These are phyloP conservation scores for Halenospora varia DNA, from an alignment of 495 filamentous ascomycete species.

Conservation along the genomic window DNA sequence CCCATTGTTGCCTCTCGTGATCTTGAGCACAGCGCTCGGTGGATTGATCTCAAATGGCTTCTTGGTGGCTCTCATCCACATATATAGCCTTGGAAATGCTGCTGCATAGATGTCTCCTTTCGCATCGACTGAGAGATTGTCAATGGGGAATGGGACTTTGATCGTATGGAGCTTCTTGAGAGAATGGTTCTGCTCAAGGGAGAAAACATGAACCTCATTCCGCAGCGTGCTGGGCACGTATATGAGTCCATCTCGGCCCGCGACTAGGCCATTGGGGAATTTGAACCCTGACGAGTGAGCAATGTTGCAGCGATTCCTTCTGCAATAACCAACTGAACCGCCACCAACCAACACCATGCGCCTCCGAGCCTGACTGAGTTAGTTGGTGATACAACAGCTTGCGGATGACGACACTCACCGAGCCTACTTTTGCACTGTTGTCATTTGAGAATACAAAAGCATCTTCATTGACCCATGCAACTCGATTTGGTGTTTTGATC, in stretches of 20 bases:
- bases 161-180: slow-evolving; percentile 27
- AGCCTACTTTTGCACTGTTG: slow-evolving; percentile 28
- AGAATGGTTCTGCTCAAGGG: slow-evolving; percentile 15
- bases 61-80: slow-evolving; percentile 2
- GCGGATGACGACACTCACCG: slow-evolving; percentile 11
- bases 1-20: slow-evolving; percentile 11
- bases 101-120: slow-evolving; percentile 35
- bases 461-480: slow-evolving; percentile 29
- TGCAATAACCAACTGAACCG: slow-evolving; percentile 29
- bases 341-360: slow-evolving; percentile 24
- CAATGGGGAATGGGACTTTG: slow-evolving; percentile 25
- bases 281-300: slow-evolving; percentile 20
- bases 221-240: slow-evolving; percentile 30
- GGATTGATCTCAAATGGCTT: slow-evolving; percentile 4
- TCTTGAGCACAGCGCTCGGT: slow-evolving; percentile 15
- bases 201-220: slow-evolving; percentile 27
- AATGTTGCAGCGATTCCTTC: slow-evolving; percentile 15
- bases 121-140: slow-evolving; percentile 36
- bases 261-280: slow-evolving; percentile 33
- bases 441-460: slow-evolving; percentile 34
- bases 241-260: slow-evolving; percentile 26
- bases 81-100: slow-evolving; percentile 24
- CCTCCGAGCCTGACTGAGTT: slow-evolving; percentile 16
- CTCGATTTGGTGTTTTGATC: slow-evolving; percentile 32
- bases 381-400: neutral